Evolutionary conservation across 306 rosid genomes (phyloP), one percentile per base, ranked within the genome.

Genomic region (barrel medic (Medicago truncatula)): DNA sequence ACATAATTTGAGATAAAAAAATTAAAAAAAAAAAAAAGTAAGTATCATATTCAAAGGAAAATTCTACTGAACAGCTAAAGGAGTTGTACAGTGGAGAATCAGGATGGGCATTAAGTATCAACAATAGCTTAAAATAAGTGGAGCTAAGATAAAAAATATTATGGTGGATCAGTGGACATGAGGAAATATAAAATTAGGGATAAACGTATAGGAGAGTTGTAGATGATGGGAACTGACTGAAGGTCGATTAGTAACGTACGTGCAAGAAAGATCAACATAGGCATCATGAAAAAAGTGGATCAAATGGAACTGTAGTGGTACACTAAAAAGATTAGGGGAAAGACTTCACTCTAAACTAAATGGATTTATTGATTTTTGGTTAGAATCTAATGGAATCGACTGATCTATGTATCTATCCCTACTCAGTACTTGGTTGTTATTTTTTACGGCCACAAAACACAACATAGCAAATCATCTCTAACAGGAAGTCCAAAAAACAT

Each of bases 401-500:
- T 4, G 52, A 46, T 46, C 52, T 12, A 46, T 46, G 52, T 46
- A 46, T 3, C 47, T 9, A 43, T 10, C 47, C 47, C 14, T 3
- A 43, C 47, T 3, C 2, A 2, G 47, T 43, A 43, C 16, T 12
- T 46, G 16, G 52, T 1, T 46, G 14, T 46, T 11, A 46, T 13
- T 46, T 46, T 46, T 46, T 46, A 46, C 52, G 52, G 52, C 7
- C n/a, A 13, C n/a, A 17, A 28, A 61, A 31, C 62, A 62, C 31
- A 40, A 53, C 4, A 70, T 70, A 59, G 8, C 61, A 72, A 56
- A 20, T 47, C 8, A 46, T 44, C 62, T 57, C 36, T 28, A 67
- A 34, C 70, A 41, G 20, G 77, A 57, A 57, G 39, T 18, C 68
- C 70, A 43, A 41, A 54, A 62, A 34, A 76, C 68, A 63, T 56